Evolutionary conservation across 2,329 filamentous ascomycete species (phyloP).

Genomic region (Xylaria sp.): DNA sequence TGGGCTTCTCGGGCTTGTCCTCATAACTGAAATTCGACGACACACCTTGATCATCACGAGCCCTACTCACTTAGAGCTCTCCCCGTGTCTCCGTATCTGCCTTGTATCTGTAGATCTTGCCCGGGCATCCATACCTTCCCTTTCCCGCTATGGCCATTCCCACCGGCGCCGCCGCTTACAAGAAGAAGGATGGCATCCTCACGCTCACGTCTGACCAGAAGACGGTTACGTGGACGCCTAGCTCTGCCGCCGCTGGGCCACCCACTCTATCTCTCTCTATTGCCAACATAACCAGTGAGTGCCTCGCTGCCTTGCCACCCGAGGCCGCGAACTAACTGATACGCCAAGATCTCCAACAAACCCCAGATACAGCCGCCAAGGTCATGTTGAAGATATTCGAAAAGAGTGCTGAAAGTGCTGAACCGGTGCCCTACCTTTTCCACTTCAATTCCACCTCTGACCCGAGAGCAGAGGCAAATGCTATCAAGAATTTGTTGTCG

Average conservation of each 20-base stretch:
- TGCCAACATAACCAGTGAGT: constrained; percentile 82
- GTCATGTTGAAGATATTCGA: constrained; percentile 94
- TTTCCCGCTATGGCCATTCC: constrained; percentile 64
- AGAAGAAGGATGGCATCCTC: constrained; percentile 93
- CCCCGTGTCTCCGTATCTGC: neutral
- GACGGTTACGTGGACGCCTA: constrained; percentile 83
- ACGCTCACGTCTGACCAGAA: constrained; percentile 77
- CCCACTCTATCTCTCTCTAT: constrained; percentile 76
- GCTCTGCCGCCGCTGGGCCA: constrained; percentile 67
- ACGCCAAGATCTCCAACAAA: constrained; percentile 86
- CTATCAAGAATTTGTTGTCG: constrained; percentile 83
- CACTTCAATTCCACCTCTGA: constrained; percentile 83
- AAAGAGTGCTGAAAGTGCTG: constrained; percentile 67
- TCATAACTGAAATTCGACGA: neutral
- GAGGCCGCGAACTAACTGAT: constrained; percentile 23
- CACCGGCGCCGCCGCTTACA: constrained; percentile 79
- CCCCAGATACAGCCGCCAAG: constrained; percentile 85
- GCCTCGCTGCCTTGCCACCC: constrained; percentile 15
- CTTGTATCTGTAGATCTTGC: constrained; percentile 15
- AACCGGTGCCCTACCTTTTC: constrained; percentile 81
- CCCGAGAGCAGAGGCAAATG: constrained; percentile 84
- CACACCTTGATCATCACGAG: neutral
- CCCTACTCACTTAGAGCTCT: neutral
- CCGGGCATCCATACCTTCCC: neutral
- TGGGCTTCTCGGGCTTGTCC: neutral